These are phyloP conservation scores for Allium cepa DNA, from an alignment of 106 monocot genomes.

Conservation along the genomic window DNA sequence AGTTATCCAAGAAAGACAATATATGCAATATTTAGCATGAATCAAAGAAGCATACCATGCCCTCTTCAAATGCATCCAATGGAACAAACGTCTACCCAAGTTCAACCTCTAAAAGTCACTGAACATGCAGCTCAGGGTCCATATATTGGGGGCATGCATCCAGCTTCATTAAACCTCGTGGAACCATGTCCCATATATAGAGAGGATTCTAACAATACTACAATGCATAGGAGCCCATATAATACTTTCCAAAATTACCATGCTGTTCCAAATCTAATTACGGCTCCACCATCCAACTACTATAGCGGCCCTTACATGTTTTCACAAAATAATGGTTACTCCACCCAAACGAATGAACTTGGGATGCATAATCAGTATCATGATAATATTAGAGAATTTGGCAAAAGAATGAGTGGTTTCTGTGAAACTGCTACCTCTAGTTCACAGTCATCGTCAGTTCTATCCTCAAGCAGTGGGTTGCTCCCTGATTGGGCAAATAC, in stretches of 20 bases:
- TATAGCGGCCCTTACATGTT: background rate
- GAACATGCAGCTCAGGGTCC: slow-evolving; percentile 10
- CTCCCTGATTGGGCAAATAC: slow-evolving; percentile 11
- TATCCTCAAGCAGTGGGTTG: slow-evolving; percentile 6
- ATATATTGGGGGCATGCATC: slow-evolving; percentile 15
- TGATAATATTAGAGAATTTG: slow-evolving; percentile 12
- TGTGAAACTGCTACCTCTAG: slow-evolving; percentile 25
- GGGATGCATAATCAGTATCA: slow-evolving; percentile 13
- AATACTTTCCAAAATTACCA: too few species aligned
- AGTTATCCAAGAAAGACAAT: too few species aligned
- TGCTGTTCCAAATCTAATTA: too few species aligned
- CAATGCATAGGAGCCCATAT: too few species aligned
- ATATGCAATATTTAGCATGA: slow-evolving; percentile 11
- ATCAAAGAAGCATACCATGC: slow-evolving; percentile 22
- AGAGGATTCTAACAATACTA: too few species aligned
- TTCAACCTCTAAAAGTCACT: slow-evolving; percentile 17
- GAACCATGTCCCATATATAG: background rate
- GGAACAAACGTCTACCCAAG: slow-evolving; percentile 13
- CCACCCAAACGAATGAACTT: slow-evolving; percentile 17
- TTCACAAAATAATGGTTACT: slow-evolving; percentile 7
- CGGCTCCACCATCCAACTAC: too few species aligned
- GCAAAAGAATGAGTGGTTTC: slow-evolving; percentile 32
- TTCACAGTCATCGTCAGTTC: slow-evolving; percentile 5
- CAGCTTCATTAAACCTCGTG: slow-evolving; percentile 19
- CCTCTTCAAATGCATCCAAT: slow-evolving; percentile 19